These are phyloP conservation scores for Withania somnifera DNA, from an alignment of 305 asterid genomes.

Conservation along the genomic window DNA sequence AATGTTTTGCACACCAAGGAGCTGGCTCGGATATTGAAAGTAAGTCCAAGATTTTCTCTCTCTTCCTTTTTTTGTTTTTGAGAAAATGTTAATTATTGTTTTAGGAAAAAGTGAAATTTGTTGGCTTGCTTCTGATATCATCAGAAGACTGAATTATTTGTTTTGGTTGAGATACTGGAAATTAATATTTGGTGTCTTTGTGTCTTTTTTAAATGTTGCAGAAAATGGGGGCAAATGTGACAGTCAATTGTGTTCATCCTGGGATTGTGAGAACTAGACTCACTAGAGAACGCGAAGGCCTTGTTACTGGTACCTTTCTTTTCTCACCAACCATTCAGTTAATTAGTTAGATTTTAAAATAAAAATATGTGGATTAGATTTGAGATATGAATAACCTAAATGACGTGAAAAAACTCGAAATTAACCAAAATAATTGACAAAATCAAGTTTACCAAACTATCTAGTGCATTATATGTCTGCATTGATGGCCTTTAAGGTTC, in stretches of 20 bases:
- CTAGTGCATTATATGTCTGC: too few species aligned
- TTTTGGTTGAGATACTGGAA: not conserved
- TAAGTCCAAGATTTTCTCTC: slow-evolving; percentile 8
- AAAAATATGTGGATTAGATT: not conserved
- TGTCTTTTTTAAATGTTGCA: slow-evolving; percentile 28
- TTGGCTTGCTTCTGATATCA: not conserved
- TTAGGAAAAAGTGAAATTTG: not conserved
- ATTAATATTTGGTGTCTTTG: not conserved
- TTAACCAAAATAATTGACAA: not conserved
- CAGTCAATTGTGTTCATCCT: slow-evolving; percentile 86
- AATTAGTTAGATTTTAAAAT: not conserved
- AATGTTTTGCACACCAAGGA: slow-evolving; percentile 94
- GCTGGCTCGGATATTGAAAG: slow-evolving; percentile 67
- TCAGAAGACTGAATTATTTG: not conserved
- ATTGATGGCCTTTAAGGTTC: too few species aligned
- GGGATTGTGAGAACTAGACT: slow-evolving; percentile 88
- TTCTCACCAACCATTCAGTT: not conserved
- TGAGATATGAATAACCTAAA: not conserved
- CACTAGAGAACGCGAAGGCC: slow-evolving; percentile 82
- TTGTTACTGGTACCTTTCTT: slow-evolving; percentile 39
- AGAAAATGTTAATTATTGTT: not conserved
- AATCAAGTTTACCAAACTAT: not conserved
- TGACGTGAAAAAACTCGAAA: too few species aligned
- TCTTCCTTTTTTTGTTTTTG: not conserved
- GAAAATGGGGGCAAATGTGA: slow-evolving; percentile 82